Evolutionary conservation across 768 basidiomycete species (phyloP).

Genomic region (Suillus subaureus): DNA sequence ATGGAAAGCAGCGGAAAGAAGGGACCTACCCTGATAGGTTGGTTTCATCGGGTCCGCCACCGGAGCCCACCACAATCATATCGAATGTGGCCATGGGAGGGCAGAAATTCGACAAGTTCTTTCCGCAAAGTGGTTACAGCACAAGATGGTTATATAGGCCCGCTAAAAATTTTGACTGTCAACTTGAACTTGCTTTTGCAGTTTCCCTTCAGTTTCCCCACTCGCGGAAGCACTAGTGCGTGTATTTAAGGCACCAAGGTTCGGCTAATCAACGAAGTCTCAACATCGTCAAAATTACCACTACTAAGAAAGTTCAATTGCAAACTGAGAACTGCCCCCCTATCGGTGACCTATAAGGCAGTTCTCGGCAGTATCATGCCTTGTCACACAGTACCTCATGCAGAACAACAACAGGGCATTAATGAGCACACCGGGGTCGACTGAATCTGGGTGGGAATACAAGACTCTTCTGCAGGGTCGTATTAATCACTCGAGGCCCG

Average conservation of each 20-base stretch:
- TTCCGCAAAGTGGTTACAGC: background rate
- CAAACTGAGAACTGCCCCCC: background rate
- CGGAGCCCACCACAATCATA: constrained; percentile 77
- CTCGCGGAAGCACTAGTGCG: constrained; percentile 10
- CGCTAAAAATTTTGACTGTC: constrained; percentile 7
- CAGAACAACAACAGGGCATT: background rate
- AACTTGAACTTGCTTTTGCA: constrained; percentile 9
- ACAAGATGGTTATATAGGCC: constrained; percentile 12
- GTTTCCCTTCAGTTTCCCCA: constrained; percentile 7
- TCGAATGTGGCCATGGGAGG: constrained; percentile 57
- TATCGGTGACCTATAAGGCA: background rate
- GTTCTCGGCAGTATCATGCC: constrained; percentile 13
- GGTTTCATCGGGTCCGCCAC: constrained; percentile 89
- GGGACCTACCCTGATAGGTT: constrained; percentile 80
- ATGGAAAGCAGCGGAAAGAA: constrained; percentile 16
- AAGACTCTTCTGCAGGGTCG: constrained; percentile 4
- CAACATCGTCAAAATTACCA: background rate
- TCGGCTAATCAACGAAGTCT: constrained; percentile 22
- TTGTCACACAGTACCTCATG: background rate
- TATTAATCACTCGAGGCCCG: constrained; percentile 9
- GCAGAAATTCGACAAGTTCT: background rate
- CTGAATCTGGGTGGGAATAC: constrained; percentile 18
- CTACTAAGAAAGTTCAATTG: background rate
- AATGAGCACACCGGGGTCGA: constrained; percentile 11
- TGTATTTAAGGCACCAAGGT: constrained; percentile 22